Percentiles rank a stretch among this genome's conserved stretches.
These are phyloP conservation scores for Coleophoma eucalyptorum DNA, from an alignment of 2,329 filamentous ascomycete genomes.

Conservation along the genomic window DNA sequence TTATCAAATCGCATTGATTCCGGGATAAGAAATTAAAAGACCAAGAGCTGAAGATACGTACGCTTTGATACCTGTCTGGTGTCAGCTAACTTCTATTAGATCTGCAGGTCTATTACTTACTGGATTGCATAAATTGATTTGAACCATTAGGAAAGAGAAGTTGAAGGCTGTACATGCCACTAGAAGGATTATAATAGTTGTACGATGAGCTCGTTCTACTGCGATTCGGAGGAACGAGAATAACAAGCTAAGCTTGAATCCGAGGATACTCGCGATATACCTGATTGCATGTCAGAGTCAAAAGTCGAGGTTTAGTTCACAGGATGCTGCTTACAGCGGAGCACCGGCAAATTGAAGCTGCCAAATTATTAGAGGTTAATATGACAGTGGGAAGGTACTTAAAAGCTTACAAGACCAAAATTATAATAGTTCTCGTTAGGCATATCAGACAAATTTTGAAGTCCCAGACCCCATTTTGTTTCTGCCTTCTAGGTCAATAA, in stretches of 20 bases:
- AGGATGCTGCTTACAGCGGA: constrained; percentile 31
- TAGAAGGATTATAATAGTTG: constrained; percentile 29
- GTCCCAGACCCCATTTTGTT: constrained; percentile 39
- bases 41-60: too few species aligned
- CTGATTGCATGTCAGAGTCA: constrained; percentile 15
- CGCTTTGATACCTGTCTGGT: constrained; percentile 27
- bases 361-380: too few species aligned
- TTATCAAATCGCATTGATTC: too few species aligned
- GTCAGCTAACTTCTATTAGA: too few species aligned
- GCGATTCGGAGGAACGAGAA: constrained; percentile 42
- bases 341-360: constrained; percentile 37
- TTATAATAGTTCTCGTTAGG: constrained; percentile 32
- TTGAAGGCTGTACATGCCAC: constrained; percentile 33
- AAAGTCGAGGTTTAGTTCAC: background rate
- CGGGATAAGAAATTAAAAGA: too few species aligned
- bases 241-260: constrained; percentile 42
- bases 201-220: constrained; percentile 30
- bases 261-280: constrained; percentile 37
- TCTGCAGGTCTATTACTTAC: constrained; percentile 18
- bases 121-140: constrained; percentile 23
- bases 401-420: constrained; percentile 32
- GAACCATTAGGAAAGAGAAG: constrained; percentile 26
- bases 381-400: too few species aligned
- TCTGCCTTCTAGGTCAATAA: constrained; percentile 22
- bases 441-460: constrained; percentile 31